Evolutionary conservation across 305 asterid species (phyloP).

Genomic region (Fraxinus floribunda): DNA sequence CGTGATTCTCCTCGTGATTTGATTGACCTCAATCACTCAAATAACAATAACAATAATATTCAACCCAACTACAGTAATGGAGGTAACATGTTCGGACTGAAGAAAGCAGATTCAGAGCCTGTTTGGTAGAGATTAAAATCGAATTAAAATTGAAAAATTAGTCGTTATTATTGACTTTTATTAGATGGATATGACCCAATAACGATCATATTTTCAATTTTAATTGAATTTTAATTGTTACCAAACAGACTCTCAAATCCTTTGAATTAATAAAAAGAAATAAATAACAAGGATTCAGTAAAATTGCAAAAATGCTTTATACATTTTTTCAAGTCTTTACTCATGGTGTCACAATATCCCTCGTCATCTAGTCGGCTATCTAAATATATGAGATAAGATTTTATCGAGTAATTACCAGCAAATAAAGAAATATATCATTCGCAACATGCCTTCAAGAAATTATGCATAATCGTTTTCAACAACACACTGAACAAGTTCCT

Average conservation of each 20-base stretch:
- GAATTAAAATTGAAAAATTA: no score
- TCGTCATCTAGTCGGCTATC: background rate
- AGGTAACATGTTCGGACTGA: background rate
- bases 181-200: no score
- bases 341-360: background rate
- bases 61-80: background rate
- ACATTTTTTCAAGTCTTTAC: background rate
- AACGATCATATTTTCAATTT: no score
- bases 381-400: background rate
- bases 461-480: background rate
- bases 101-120: background rate
- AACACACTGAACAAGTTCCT: background rate
- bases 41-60: background rate
- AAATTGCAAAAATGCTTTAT: background rate
- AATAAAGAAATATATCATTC: background rate
- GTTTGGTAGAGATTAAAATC: no score
- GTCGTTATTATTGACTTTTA: no score
- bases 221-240: no score
- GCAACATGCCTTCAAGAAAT: background rate
- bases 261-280: background rate
- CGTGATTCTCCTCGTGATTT: background rate
- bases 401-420: background rate
- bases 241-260: no score
- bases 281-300: background rate
- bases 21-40: background rate